phyloP scores from a whole-genome alignment of 106 monocot species.

The Triglochin maritima region DNA sequence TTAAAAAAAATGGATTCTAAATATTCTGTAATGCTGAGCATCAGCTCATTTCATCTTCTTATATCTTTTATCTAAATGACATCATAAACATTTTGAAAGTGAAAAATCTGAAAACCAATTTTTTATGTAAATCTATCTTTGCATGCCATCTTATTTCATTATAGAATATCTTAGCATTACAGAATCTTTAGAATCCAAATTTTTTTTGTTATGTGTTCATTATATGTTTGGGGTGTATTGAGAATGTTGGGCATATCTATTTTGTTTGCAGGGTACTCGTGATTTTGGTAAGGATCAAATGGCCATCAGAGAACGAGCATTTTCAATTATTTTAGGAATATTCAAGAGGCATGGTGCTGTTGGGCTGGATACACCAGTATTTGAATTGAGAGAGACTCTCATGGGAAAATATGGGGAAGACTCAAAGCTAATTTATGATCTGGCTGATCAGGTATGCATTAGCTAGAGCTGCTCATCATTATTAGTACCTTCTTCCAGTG shows the following conservation, averaged over 20 bases:
- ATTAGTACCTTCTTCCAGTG: background rate
- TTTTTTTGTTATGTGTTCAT: background rate
- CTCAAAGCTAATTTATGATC: constrained; percentile 97
- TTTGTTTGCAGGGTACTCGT: constrained; percentile 64
- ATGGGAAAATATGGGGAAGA: constrained; percentile 99
- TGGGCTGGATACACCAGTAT: constrained; percentile 89
- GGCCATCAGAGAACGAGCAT: constrained; percentile 85
- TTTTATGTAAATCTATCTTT: no score
- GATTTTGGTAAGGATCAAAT: constrained; percentile 97
- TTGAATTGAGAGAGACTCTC: constrained; percentile 92
- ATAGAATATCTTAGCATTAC: no score
- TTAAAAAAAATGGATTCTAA: no score
- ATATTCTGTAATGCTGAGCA: no score
- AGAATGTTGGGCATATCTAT: background rate
- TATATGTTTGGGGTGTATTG: no score
- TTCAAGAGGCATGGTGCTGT: constrained; percentile 96
- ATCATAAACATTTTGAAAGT: no score
- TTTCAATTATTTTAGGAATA: constrained; percentile 67
- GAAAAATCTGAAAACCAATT: no score
- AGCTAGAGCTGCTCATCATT: background rate
- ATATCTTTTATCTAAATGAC: no score
- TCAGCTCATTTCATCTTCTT: no score
- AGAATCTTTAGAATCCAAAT: no score
- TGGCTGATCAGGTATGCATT: constrained; percentile 85
- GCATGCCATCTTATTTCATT: no score